These are phyloP conservation scores for Heliamphora pulchella DNA, from an alignment of 179 eudicot genomes.

Conservation along the genomic window DNA sequence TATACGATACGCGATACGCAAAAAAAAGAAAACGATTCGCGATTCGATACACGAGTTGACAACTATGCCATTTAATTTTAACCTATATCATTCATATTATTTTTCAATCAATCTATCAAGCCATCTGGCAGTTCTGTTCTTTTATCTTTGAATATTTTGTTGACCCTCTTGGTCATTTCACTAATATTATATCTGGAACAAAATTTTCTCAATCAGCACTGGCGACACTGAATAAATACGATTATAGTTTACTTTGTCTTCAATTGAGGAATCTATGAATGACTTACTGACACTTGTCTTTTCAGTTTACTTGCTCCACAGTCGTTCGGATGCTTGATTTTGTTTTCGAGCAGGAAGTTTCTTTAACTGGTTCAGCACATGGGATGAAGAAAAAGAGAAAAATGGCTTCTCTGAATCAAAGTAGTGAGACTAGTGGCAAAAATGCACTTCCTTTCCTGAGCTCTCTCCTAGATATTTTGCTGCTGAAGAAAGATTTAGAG, in stretches of 20 bases:
- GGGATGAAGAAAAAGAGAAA: conserved; percentile 53
- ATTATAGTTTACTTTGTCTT: conserved; percentile 9
- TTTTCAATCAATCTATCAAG: neutral
- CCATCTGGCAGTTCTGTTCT: neutral
- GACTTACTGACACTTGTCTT: neutral
- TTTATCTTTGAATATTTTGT: neutral
- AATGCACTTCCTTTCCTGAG: conserved; percentile 42
- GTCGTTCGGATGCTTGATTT: conserved; percentile 41
- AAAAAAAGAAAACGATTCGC: too few species aligned
- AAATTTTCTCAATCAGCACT: neutral
- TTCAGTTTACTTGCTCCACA: conserved; percentile 49
- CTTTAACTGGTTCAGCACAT: conserved; percentile 18
- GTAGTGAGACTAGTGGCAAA: conserved; percentile 18
- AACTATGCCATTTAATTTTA: too few species aligned
- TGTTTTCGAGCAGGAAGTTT: conserved; percentile 27
- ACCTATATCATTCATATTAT: neutral
- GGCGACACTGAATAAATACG: neutral
- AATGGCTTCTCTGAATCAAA: conserved; percentile 18
- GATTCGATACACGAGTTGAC: too few species aligned
- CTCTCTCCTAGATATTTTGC: conserved; percentile 69
- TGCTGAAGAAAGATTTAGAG: conserved; percentile 65
- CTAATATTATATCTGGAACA: neutral
- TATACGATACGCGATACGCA: too few species aligned
- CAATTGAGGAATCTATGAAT: neutral
- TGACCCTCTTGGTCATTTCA: too few species aligned